phyloP scores from a whole-genome alignment of 2,329 filamentous ascomycete genomes.

The Colletotrichum salicis region DNA sequence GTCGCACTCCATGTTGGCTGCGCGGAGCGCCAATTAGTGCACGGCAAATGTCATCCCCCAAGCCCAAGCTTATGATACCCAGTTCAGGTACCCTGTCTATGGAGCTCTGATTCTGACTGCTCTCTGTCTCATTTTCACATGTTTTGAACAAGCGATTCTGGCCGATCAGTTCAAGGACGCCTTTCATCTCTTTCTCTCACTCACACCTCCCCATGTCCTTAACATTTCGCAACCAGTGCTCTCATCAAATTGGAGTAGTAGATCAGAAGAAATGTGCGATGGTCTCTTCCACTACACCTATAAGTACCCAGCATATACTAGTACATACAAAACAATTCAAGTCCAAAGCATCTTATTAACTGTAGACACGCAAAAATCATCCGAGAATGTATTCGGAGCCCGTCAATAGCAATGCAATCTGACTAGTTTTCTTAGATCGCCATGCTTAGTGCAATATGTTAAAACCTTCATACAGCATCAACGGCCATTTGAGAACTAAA shows the following conservation, averaged over 20 bases:
- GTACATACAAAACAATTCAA: background rate
- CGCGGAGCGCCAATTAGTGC: background rate
- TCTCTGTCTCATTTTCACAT: background rate
- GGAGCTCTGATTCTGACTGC: no score
- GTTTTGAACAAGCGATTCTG: no score
- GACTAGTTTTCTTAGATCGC: no score
- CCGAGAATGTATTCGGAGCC: no score
- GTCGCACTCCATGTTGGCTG: background rate
- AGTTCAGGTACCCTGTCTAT: background rate
- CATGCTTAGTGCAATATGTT: no score
- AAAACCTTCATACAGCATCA: no score
- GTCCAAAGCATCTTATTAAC: background rate
- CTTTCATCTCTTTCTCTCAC: background rate
- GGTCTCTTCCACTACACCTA: background rate
- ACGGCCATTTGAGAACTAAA: no score
- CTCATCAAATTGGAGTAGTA: no score
- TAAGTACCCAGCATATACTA: no score
- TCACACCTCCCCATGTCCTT: background rate
- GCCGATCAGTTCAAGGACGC: background rate
- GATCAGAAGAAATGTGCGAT: background rate
- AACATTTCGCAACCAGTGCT: no score
- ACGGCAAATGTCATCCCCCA: slow-evolving; percentile 11
- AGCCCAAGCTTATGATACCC: slow-evolving; percentile 46
- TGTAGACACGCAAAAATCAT: no score
- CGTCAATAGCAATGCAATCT: no score